A percentile compares a stretch with the other conserved stretches of the same genome.
Evolutionary conservation across 1,284 basidiomycete genomes (phyloP).

Genomic region (Cystobasidiaceae sp.): DNA sequence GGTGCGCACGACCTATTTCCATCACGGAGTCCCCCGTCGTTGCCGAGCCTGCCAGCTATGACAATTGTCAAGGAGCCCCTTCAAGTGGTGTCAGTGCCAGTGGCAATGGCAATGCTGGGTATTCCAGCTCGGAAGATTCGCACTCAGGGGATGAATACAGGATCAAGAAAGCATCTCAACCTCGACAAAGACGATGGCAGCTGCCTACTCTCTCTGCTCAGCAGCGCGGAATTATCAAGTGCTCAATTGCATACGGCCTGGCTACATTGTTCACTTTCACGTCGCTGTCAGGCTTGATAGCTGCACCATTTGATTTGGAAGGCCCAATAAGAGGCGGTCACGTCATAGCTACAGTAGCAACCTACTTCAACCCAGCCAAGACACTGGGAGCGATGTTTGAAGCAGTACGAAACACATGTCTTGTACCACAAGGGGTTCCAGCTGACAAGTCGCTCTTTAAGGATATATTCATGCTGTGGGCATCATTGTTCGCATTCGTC

Average conservation of each 20-base stretch:
- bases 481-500: constrained; percentile 64
- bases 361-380: constrained; percentile 40
- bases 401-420: too few species aligned
- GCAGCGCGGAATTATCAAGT: constrained; percentile 64
- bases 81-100: too few species aligned
- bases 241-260: constrained; percentile 81
- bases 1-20: too few species aligned
- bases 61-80: not conserved
- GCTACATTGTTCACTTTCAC: constrained; percentile 90
- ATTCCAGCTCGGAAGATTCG: constrained; percentile 13
- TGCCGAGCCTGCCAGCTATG: not conserved
- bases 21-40: too few species aligned
- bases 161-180: not conserved
- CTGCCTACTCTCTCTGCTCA: constrained; percentile 13
- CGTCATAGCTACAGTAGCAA: constrained; percentile 39
- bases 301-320: constrained; percentile 41
- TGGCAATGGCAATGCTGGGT: not conserved
- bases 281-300: constrained; percentile 49
- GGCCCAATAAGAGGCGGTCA: constrained; percentile 42
- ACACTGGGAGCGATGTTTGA: constrained; percentile 33
- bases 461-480: constrained; percentile 67
- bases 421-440: too few species aligned
- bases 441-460: too few species aligned
- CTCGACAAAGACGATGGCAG: not conserved
- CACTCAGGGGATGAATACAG: constrained; percentile 29